Evolutionary conservation across 352 stramenopile genomes (phyloP).

Genomic region (Phytophthora pluvialis): DNA sequence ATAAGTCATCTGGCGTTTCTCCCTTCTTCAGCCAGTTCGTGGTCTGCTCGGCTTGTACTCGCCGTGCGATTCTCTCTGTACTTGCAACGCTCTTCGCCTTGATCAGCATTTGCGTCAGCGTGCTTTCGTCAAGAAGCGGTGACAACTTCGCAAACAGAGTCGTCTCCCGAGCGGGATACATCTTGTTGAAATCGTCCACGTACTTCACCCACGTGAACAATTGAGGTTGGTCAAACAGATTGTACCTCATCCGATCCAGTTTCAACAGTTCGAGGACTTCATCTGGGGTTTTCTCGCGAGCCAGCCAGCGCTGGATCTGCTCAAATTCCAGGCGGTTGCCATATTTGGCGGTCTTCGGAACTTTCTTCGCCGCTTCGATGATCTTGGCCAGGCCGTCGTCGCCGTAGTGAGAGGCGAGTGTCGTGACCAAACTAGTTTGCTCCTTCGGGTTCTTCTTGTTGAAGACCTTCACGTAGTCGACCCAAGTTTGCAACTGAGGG

Average conservation of each 20-base stretch:
- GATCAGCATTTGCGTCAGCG: slow-evolving; percentile 7
- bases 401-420: slow-evolving; percentile 4
- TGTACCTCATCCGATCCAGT: slow-evolving; percentile 5
- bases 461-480: slow-evolving; percentile 22
- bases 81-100: slow-evolving; percentile 7
- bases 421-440: slow-evolving; percentile 12
- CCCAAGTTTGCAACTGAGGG: slow-evolving; percentile 2
- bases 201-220: slow-evolving; percentile 18
- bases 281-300: background rate
- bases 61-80: slow-evolving; percentile 9
- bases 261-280: slow-evolving; percentile 9
- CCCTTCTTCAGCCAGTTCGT: background rate
- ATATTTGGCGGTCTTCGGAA: background rate
- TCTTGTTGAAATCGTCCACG: slow-evolving; percentile 18
- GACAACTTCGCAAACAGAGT: slow-evolving; percentile 5
- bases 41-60: slow-evolving; percentile 17
- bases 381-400: slow-evolving; percentile 13
- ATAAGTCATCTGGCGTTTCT: background rate
- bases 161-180: background rate
- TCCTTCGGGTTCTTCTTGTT: slow-evolving; percentile 11
- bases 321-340: background rate
- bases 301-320: slow-evolving; percentile 3
- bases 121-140: background rate
- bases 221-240: slow-evolving; percentile 13
- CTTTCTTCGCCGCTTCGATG: slow-evolving; percentile 11